Conservation (phyloP, 169 alveolate genomes). For the Plasmodium knowlesi region DNA sequence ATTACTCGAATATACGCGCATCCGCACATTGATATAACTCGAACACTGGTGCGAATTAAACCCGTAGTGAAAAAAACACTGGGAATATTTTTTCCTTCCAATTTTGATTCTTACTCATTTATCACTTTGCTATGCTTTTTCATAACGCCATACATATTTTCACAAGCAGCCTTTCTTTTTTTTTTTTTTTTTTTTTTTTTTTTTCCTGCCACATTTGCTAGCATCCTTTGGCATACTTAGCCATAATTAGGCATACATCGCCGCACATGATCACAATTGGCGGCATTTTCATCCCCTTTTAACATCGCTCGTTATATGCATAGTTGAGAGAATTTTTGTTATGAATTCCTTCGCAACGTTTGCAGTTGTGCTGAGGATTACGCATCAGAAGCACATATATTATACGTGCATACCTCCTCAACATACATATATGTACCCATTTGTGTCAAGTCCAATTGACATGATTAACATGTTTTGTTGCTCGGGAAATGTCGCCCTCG, state of each 20-base stretch:
- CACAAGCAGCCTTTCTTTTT: neutral
- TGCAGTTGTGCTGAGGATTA: neutral
- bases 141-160: neutral
- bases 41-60: neutral
- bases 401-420: neutral
- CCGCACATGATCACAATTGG: neutral
- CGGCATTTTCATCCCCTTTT: neutral
- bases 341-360: neutral
- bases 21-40: neutral
- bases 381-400: neutral
- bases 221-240: neutral
- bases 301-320: neutral
- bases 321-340: neutral
- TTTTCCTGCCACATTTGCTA: neutral
- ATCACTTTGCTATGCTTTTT: neutral
- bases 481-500: neutral
- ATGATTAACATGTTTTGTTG: neutral
- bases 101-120: neutral
- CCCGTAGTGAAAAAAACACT: neutral
- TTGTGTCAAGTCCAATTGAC: neutral
- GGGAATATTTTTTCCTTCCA: neutral
- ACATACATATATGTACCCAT: neutral
- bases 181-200: neutral
- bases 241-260: neutral
- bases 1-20: neutral